A percentile compares a stretch with the other conserved stretches of the same genome.
Conservation (phyloP, 257 asterid genomes). For the Ajuga chamaepitys region DNA sequence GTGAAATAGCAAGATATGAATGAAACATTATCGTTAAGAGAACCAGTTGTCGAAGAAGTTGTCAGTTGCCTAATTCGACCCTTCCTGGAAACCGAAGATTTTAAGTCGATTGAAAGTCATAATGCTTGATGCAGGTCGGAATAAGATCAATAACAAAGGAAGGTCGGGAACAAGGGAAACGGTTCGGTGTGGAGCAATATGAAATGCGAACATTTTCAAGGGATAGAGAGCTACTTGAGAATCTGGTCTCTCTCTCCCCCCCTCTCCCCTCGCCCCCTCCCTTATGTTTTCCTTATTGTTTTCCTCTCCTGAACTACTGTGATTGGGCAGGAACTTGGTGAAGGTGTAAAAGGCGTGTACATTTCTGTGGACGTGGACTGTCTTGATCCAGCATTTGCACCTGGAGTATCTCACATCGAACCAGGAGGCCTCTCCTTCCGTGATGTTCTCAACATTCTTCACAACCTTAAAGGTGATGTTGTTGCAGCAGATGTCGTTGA, state of each 20-base stretch:
- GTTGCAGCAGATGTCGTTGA: constrained; percentile 98
- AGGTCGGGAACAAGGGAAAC: constrained; percentile 98
- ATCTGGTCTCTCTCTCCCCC: constrained; percentile 53
- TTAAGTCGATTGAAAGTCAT: neutral
- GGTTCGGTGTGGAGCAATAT: constrained; percentile 94
- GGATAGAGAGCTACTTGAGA: constrained; percentile 68
- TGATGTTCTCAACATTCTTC: constrained; percentile 87
- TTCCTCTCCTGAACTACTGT: neutral
- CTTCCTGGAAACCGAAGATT: neutral
- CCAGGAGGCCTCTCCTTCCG: constrained; percentile 99
- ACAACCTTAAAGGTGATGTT: constrained; percentile 80
- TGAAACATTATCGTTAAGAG: neutral
- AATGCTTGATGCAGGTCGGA: constrained; percentile 66
- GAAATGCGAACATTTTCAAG: constrained; percentile 92
- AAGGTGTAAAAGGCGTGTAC: constrained; percentile 95
- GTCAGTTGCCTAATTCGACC: neutral
- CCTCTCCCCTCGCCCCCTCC: constrained; percentile 1
- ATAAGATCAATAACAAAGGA: constrained; percentile 87
- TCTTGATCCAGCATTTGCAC: constrained; percentile 98
- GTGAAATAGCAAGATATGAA: neutral
- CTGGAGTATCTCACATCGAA: constrained; percentile 97
- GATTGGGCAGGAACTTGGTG: constrained; percentile 76
- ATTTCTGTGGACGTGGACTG: constrained; percentile 83
- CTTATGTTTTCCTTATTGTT: neutral
- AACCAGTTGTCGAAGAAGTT: neutral